Base-by-base conservation (phyloP, 495 filamentous ascomycete species). In the Lasiosphaeris hirsuta region DNA sequence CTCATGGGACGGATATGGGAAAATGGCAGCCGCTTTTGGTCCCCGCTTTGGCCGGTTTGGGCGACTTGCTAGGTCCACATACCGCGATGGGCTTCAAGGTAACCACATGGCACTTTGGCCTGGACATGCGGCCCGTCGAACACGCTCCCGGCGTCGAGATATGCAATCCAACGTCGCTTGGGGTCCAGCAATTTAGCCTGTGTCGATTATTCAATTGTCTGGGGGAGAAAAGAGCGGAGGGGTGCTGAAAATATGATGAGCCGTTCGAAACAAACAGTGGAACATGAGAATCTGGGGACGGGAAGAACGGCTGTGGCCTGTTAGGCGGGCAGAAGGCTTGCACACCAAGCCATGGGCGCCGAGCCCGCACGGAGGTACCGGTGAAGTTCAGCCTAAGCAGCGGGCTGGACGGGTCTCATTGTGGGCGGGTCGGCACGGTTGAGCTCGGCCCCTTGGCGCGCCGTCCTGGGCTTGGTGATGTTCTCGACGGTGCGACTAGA, bases 81-180 rank as follows among this genome's bases (percentile, higher is more conserved):
- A 14, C 7, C 14, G 11, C 30, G 17, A 44, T 30, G 14, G 14
- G 14, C 15, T 37, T 15, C 41, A 14, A 39, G 43, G 43, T 14
- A 36, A 56, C 53, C 43, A 47, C 53, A 48, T 48, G 42, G 43
- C 53, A 17, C 3, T 14, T 10, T 4, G 43, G 10, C 53, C 47
- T 47, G 53, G 41, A 33, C 34, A 34, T 35, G 15, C 18, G 8
- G 34, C 13, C 34, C 19, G 18, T 15, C 10, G n/a, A 37, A 13
- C 30, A 38, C 30, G 23, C 41, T n/a, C 53, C 53, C 17, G 53
- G 53, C 19, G 53, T 56, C 14, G 11, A 54, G 23, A 19, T 36
- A 47, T 48, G 53, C 53, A n/a, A 34, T 46, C 53, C 53, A 36
- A 47, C 53, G 15, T 56, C 53, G 53, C 53, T 56, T 56, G 23